Percentiles rank a stretch among this genome's conserved stretches.
phyloP scores from a whole-genome alignment of 176 grass and related monocot genomes.

The Paspalum notatum region DNA sequence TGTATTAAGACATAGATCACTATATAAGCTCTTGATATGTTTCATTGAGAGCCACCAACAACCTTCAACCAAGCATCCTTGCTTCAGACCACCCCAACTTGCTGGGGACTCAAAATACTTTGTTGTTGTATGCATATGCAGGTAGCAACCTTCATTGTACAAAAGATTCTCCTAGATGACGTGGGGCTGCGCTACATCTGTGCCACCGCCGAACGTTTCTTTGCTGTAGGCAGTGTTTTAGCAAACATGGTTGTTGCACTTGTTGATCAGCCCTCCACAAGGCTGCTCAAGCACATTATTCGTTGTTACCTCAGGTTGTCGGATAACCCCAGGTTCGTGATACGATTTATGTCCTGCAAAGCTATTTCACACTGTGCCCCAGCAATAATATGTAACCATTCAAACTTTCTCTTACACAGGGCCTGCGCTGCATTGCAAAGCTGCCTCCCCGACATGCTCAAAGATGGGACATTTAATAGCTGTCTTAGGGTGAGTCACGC shows the following conservation, averaged over 20 bases:
- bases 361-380: neutral
- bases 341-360: constrained; percentile 15
- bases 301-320: constrained; percentile 98
- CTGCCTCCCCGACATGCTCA: constrained; percentile 91
- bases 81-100: neutral
- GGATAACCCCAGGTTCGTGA: constrained; percentile 80
- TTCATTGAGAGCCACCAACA: neutral
- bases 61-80: neutral
- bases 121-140: constrained; percentile 29
- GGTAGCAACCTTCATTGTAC: constrained; percentile 99
- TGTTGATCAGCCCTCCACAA: constrained; percentile 92
- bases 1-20: neutral
- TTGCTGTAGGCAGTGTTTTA: constrained; percentile 92
- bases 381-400: neutral
- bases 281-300: constrained; percentile 95
- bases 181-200: constrained; percentile 94
- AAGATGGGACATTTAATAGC: constrained; percentile 85
- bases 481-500: constrained; percentile 71
- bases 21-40: too few relatives aligned
- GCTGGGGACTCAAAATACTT: neutral
- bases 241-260: constrained; percentile 97
- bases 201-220: constrained; percentile 91
- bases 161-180: constrained; percentile 98
- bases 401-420: constrained; percentile 34
- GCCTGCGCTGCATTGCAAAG: constrained; percentile 86